phyloP scores from a whole-genome alignment of 2,329 filamentous ascomycete genomes.

The Akanthomyces uredinophilus region DNA sequence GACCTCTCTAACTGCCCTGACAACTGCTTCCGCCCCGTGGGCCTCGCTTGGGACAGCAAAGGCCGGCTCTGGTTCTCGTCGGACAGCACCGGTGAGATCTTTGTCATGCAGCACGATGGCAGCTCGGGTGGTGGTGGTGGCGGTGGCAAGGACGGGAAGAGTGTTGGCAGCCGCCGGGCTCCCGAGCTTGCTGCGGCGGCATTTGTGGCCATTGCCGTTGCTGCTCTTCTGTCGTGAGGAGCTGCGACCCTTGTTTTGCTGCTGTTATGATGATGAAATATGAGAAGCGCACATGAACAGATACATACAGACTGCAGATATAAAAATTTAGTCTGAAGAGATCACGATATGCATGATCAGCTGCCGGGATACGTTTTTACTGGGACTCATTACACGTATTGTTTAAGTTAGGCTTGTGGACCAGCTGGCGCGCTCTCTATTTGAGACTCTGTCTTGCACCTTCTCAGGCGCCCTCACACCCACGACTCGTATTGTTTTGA shows the following conservation, averaged over 20 bases:
- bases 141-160: conserved; percentile 5
- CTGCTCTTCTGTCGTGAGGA: conserved; percentile 2
- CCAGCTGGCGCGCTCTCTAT: conserved; percentile 1
- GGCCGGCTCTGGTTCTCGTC: conserved; percentile 58
- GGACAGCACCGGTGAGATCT: conserved; percentile 62
- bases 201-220: conserved; percentile 21
- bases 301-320: background rate
- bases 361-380: conserved; percentile 2
- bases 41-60: conserved; percentile 45
- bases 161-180: background rate
- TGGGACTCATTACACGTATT: conserved; percentile 14
- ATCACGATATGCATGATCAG: background rate
- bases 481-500: background rate
- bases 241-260: background rate
- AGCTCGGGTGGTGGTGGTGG: conserved; percentile 11
- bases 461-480: background rate
- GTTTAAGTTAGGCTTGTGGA: background rate
- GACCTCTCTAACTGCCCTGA: conserved; percentile 49
- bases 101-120: conserved; percentile 39
- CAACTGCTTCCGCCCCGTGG: conserved; percentile 58
- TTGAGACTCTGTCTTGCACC: background rate
- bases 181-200: conserved; percentile 4
- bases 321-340: background rate
- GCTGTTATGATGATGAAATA: background rate
- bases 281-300: background rate